These are phyloP conservation scores for Saccharomyces hybrid DNA, from an alignment of 1,139 yeast genomes.

Conservation along the genomic window DNA sequence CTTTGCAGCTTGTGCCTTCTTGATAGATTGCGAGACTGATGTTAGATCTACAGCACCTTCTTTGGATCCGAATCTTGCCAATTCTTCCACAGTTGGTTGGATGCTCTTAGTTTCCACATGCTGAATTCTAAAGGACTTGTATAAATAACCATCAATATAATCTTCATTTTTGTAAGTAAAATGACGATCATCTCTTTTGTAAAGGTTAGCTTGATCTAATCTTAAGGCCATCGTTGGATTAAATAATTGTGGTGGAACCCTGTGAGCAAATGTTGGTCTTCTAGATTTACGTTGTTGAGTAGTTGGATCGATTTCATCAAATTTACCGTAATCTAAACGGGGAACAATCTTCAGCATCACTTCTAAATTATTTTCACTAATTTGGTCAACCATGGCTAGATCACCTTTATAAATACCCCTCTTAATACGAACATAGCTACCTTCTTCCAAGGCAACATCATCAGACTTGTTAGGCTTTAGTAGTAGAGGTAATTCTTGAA, in stretches of 20 bases:
- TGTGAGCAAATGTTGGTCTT: slow-evolving; percentile 44
- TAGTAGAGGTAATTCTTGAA: slow-evolving; percentile 89
- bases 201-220: slow-evolving; percentile 50
- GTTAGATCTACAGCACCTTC: slow-evolving; percentile 80
- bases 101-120: slow-evolving; percentile 77
- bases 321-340: slow-evolving; percentile 80
- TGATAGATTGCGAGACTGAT: slow-evolving; percentile 76
- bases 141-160: slow-evolving; percentile 79
- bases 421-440: slow-evolving; percentile 82
- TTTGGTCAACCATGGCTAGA: slow-evolving; percentile 84
- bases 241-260: slow-evolving; percentile 82
- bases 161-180: slow-evolving; percentile 81
- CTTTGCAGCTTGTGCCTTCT: slow-evolving; percentile 49
- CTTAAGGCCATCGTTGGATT: slow-evolving; percentile 68
- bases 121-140: slow-evolving; percentile 78
- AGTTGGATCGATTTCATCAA: slow-evolving; percentile 49
- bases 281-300: slow-evolving; percentile 43
- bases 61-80: slow-evolving; percentile 67
- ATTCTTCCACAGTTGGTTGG: slow-evolving; percentile 81
- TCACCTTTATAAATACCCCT: slow-evolving; percentile 92
- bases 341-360: slow-evolving; percentile 90
- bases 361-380: slow-evolving; percentile 91
- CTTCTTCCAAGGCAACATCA: slow-evolving; percentile 84
- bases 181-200: slow-evolving; percentile 66
- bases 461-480: slow-evolving; percentile 84